phyloP scores from a whole-genome alignment of 352 stramenopile genomes.

The Pythium pyrilobum region DNA sequence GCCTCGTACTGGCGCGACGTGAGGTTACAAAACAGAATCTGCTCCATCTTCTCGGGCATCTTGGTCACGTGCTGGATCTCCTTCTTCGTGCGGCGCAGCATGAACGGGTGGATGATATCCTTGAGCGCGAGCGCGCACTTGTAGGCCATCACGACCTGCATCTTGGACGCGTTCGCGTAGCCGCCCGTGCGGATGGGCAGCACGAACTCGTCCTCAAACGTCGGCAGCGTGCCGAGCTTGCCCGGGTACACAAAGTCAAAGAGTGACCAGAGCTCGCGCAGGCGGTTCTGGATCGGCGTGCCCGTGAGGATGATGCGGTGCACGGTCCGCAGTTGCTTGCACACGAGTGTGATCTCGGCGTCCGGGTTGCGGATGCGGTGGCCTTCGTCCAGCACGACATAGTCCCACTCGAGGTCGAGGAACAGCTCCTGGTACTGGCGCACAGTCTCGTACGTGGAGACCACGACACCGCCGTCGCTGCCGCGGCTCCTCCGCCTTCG shows the following conservation, averaged over 20 bases:
- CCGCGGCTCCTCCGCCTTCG: conserved; percentile 11
- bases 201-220: conserved; percentile 98
- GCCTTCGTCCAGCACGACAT: conserved; percentile 98
- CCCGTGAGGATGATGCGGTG: conserved; percentile 92
- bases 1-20: conserved; percentile 82
- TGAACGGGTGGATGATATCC: conserved; percentile 96
- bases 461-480: conserved; percentile 77
- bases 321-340: conserved; percentile 88
- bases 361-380: conserved; percentile 99
- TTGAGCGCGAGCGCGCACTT: conserved; percentile 94
- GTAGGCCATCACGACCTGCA: conserved; percentile 97
- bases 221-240: conserved; percentile 94
- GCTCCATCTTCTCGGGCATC: conserved; percentile 97
- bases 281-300: conserved; percentile 92
- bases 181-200: conserved; percentile 94
- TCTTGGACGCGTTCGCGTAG: conserved; percentile 89
- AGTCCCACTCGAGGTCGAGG: conserved; percentile 92
- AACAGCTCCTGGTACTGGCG: conserved; percentile 89
- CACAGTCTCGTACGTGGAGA: conserved; percentile 98
- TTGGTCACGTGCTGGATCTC: conserved; percentile 89
- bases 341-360: conserved; percentile 94
- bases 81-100: conserved; percentile 94
- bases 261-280: conserved; percentile 97
- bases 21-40: conserved; percentile 97
- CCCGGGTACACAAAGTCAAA: conserved; percentile 99